Evolutionary conservation across 305 asterid species (phyloP).

Genomic region (Fraxinus dipetala): DNA sequence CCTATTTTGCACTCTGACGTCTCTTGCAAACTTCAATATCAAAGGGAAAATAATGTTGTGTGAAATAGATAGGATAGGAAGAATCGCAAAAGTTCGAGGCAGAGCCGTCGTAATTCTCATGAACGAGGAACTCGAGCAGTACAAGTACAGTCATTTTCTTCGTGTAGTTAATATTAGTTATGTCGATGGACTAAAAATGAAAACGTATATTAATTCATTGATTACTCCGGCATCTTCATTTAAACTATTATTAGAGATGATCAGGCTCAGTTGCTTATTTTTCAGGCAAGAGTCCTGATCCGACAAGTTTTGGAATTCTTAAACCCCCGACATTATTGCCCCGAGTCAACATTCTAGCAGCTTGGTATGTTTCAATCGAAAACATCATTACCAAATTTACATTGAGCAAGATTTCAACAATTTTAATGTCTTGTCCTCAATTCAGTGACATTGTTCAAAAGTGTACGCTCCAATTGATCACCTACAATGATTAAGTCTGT

Average conservation of each 20-base stretch:
- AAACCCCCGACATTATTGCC: too few species aligned
- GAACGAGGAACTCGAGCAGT: slow-evolving; percentile 15
- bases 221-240: slow-evolving; percentile 24
- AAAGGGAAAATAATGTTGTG: slow-evolving; percentile 37
- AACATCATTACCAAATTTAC: slow-evolving; percentile 12
- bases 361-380: too few species aligned
- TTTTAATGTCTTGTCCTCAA: slow-evolving; percentile 68
- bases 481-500: slow-evolving; percentile 60
- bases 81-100: slow-evolving; percentile 29
- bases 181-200: slow-evolving; percentile 24
- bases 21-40: slow-evolving; percentile 16
- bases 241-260: slow-evolving; percentile 19
- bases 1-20: slow-evolving; percentile 13
- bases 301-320: too few species aligned
- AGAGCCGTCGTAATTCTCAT: slow-evolving; percentile 41
- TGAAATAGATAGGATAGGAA: neutral
- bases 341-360: too few species aligned
- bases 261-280: neutral
- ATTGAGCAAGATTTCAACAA: slow-evolving; percentile 47
- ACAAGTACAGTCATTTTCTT: slow-evolving; percentile 23
- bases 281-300: too few species aligned
- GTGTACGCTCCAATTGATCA: slow-evolving; percentile 51
- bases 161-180: slow-evolving; percentile 31
- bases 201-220: slow-evolving; percentile 25
- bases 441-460: slow-evolving; percentile 62